Evolutionary conservation across 371 early-diverging fungal species (phyloP).

Genomic region (Caulochytrium protostelioides): DNA sequence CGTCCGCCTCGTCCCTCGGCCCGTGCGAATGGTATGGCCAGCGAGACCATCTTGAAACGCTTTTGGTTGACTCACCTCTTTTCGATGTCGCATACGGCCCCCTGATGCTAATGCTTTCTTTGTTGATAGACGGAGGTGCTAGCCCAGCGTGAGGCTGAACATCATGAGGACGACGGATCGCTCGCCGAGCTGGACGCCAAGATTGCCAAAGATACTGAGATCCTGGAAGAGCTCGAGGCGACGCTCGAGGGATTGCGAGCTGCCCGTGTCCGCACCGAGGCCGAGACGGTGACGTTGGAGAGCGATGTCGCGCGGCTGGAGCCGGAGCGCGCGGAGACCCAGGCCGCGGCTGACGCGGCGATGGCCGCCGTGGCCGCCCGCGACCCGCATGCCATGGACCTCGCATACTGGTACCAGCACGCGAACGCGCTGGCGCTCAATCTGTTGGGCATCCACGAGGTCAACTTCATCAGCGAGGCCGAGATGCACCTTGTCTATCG

Average conservation of each 20-base stretch:
- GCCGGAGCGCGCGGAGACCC: not conserved
- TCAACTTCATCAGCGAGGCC: too few species aligned
- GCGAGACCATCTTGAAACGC: too few species aligned
- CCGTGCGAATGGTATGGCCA: too few species aligned
- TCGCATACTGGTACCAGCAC: too few species aligned
- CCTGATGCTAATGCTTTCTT: not conserved
- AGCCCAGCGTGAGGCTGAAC: not conserved
- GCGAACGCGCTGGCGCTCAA: too few species aligned
- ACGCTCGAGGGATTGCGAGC: not conserved
- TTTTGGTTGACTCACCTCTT: too few species aligned
- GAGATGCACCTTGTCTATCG: too few species aligned
- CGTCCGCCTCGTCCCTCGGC: too few species aligned
- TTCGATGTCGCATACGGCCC: too few species aligned
- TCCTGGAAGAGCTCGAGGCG: not conserved
- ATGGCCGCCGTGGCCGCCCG: too few species aligned
- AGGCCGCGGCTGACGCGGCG: constrained; percentile 5
- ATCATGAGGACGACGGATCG: not conserved
- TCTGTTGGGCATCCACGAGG: too few species aligned
- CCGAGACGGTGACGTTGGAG: not conserved
- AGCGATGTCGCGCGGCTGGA: not conserved
- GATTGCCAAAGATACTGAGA: not conserved
- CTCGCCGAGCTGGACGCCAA: not conserved
- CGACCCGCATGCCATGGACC: too few species aligned
- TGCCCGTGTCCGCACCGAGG: not conserved
- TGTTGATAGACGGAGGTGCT: not conserved